These are phyloP conservation scores for Hymenotorrendiella dingleyae DNA, from an alignment of 2,329 filamentous ascomycete genomes.

Conservation along the genomic window DNA sequence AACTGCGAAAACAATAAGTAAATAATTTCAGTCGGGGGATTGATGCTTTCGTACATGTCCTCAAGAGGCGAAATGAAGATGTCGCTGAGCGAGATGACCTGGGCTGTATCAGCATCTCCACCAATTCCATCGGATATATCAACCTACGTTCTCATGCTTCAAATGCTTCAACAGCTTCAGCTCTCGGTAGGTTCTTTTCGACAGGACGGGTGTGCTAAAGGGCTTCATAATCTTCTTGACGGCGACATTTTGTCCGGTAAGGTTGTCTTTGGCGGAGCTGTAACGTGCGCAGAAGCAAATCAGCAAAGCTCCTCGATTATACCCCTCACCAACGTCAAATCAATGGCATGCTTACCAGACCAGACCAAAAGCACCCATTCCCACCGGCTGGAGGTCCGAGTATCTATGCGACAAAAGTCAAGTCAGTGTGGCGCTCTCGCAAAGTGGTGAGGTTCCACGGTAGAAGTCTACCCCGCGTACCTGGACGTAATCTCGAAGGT, in stretches of 20 bases:
- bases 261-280: slow-evolving; percentile 95
- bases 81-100: slow-evolving; percentile 97
- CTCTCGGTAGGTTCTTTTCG: slow-evolving; percentile 96
- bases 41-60: slow-evolving; percentile 66
- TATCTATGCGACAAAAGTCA: slow-evolving; percentile 59
- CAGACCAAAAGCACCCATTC: slow-evolving; percentile 97
- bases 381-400: slow-evolving; percentile 94
- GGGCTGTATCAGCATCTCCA: slow-evolving; percentile 21
- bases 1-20: slow-evolving; percentile 47
- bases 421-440: slow-evolving; percentile 11
- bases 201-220: slow-evolving; percentile 97
- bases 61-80: slow-evolving; percentile 99
- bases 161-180: slow-evolving; percentile 96
- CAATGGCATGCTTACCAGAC: slow-evolving; percentile 66
- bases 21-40: slow-evolving; percentile 16
- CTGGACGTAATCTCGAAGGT: slow-evolving; percentile 99
- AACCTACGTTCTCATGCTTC: slow-evolving; percentile 81
- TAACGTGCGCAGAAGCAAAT: slow-evolving; percentile 15
- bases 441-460: slow-evolving; percentile 7
- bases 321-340: not conserved
- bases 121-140: not conserved
- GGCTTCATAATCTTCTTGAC: slow-evolving; percentile 99
- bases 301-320: not conserved
- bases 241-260: slow-evolving; percentile 92
- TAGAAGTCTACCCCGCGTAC: slow-evolving; percentile 43